Conservation (phyloP, 2,329 filamentous ascomycete genomes). For the Fusarium sp. region DNA sequence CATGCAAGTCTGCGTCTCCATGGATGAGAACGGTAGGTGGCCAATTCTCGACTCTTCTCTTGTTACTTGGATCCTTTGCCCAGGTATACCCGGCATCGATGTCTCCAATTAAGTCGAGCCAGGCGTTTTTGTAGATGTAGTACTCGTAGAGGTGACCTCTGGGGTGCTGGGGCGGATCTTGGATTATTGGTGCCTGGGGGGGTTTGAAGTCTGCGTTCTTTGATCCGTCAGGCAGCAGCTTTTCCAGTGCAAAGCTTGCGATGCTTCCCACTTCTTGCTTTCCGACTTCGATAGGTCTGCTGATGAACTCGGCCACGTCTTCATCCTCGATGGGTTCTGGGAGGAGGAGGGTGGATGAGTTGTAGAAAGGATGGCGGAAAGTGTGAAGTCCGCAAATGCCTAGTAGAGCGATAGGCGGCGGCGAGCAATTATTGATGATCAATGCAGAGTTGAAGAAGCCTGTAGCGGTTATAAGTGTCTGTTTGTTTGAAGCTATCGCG, state of each 20-base stretch:
- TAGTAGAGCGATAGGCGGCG: slow-evolving; percentile 46
- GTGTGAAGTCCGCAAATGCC: slow-evolving; percentile 50
- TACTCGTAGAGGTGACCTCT: slow-evolving; percentile 47
- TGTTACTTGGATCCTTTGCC: slow-evolving; percentile 29
- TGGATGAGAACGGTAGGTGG: slow-evolving; percentile 49
- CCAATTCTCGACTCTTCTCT: slow-evolving; percentile 38
- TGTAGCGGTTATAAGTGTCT: background rate
- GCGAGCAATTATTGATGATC: slow-evolving; percentile 43
- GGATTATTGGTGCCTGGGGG: background rate
- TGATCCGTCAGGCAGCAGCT: slow-evolving; percentile 41
- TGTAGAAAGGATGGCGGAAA: slow-evolving; percentile 49
- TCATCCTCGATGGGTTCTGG: slow-evolving; percentile 41
- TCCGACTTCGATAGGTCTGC: slow-evolving; percentile 40
- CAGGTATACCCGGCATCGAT: slow-evolving; percentile 48
- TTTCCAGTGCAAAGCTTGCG: slow-evolving; percentile 40
- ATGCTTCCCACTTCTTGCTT: slow-evolving; percentile 20
- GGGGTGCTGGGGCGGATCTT: background rate
- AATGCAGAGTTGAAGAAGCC: slow-evolving; percentile 45
- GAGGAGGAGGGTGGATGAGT: slow-evolving; percentile 45
- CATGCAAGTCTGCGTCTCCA: slow-evolving; percentile 44
- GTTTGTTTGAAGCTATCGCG: background rate
- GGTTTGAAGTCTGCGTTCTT: slow-evolving; percentile 39
- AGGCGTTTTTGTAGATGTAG: slow-evolving; percentile 46
- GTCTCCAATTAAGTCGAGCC: slow-evolving; percentile 40
- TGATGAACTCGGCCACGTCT: slow-evolving; percentile 38